These are phyloP conservation scores for Tremellales sp. DNA, from an alignment of 1,284 basidiomycete genomes.

Conservation along the genomic window DNA sequence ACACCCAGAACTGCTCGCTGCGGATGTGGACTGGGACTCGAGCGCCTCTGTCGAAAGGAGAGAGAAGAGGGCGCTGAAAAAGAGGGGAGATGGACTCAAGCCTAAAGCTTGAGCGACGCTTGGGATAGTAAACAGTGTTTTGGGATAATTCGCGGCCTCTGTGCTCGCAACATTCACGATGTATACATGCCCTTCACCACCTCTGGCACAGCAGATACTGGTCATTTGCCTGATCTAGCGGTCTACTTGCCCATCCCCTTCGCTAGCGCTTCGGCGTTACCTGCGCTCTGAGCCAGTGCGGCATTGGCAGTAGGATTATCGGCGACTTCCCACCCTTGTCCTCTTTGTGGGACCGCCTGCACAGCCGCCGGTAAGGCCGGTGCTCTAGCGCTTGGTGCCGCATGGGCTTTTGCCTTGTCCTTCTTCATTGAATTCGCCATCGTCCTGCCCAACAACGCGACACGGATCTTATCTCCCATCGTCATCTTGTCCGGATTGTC, in stretches of 20 bases:
- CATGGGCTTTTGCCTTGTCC: background rate
- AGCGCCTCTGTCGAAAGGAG: conserved; percentile 32
- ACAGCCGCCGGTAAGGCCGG: background rate
- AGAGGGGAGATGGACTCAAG: background rate
- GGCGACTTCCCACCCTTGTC: background rate
- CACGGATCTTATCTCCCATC: background rate
- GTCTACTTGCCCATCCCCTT: background rate
- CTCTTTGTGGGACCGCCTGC: background rate
- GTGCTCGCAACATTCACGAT: no score
- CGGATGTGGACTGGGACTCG: conserved; percentile 50
- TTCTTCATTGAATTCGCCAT: background rate
- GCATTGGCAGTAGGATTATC: background rate
- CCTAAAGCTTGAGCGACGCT: no score
- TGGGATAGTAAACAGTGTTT: background rate
- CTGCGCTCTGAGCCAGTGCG: background rate
- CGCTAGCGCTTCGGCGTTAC: background rate
- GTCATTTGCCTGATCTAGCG: background rate
- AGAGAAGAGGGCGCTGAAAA: conserved; percentile 15
- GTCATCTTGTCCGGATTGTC: background rate
- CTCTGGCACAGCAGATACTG: background rate
- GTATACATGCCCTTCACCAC: background rate
- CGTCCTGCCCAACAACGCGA: background rate
- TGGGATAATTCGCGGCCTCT: background rate
- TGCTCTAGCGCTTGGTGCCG: background rate
- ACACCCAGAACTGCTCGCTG: conserved; percentile 46